Evolutionary conservation across 768 basidiomycete species (phyloP), one percentile per base, ranked within the genome.

Genomic region (Amanita thiersii): DNA sequence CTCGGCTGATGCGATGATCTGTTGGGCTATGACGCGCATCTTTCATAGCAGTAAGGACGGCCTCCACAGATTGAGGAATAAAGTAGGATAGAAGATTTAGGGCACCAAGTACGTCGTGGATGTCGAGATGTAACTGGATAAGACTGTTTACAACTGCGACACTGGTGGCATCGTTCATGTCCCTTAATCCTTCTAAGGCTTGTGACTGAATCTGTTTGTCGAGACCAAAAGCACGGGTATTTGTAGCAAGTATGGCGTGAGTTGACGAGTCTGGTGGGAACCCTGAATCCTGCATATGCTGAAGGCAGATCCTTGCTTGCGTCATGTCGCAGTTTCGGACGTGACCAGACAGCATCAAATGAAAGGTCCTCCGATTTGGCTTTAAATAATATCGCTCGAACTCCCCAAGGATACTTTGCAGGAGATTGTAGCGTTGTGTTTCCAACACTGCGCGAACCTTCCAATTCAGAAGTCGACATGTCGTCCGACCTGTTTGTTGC

Each of bases 81-180:
- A 81, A 79, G 36, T 70, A 52, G 9, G 69, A 64, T 18, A 85
- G 56, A 18, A 81, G 56, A 39, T 62, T 64, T 15, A 69, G 48
- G 3, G 73, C 71, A 17, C 64, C 65, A 28, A 55, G 31, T 39
- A 75, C 44, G 59, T 87, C 76, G 50, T 64, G 57, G 21, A 62
- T 55, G 52, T 81, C 79, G 29, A 89, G 54, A 33, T 72, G 66
- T 29, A 79, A 66, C 47, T 74, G 74, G 32, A 86, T 65, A n/a
- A 88, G 61, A 45, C 69, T 70, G 66, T 89, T 89, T 55, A 88
- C 54, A n/a, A 78, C 67, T 20, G 59, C 56, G n/a, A 77, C 73
- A 29, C 73, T 68, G 1, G 61, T 58, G 2, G 48, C 56, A 10
- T 49, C 50, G 46, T 64, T 61, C 45, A 79, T 55, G 17, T 59